Base-by-base conservation (phyloP, 345 rosid species). In the Tarenaya hassleriana region DNA sequence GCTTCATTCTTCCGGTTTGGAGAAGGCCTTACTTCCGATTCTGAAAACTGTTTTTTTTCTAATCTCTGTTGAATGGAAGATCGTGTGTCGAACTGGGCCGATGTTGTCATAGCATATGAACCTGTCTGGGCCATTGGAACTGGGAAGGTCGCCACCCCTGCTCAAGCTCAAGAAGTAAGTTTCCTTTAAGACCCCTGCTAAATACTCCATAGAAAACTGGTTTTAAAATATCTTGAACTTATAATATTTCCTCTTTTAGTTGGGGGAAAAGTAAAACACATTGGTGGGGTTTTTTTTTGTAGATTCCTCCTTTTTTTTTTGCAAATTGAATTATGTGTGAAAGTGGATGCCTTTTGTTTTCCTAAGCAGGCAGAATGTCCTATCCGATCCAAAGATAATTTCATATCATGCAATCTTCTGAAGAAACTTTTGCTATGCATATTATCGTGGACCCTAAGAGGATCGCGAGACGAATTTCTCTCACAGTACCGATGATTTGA, bases 111-210 rank as follows among this genome's bases (percentile, higher is more conserved):
- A 62, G 98, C 96, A 39, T 87, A 87, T 61, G 95, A 87, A 51
- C 95, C 96, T 21, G 96, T 91, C 47, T 91, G 96, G 96, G 96
- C 95, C 44, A 91, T 87, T 64, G 92, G 92, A 66, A 87, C 95
- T 15, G 96, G 92, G 58, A 87, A 87, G 79, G 98, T 87, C 51
- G 95, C 95, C 17, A 71, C 77, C 54, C 95, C 92, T 56, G 83
- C 81, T 48, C 96, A 91, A 63, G 98, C 96, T 54, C 95, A 91
- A 68, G 98, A 91, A 61, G 98, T 84, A 70, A 74, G 89, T 60
- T 18, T 16, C 4, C 62, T 47, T 33, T 62, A 4, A 33, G 2
- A 40, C 10, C 29, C 29, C 29, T 24, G 3, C 15, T 13, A 33
- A n/a, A n/a, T n/a, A n/a, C n/a, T n/a, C n/a, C n/a, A n/a, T n/a